Evolutionary conservation across 345 rosid species (phyloP).

Genomic region (Syzygium grande): DNA sequence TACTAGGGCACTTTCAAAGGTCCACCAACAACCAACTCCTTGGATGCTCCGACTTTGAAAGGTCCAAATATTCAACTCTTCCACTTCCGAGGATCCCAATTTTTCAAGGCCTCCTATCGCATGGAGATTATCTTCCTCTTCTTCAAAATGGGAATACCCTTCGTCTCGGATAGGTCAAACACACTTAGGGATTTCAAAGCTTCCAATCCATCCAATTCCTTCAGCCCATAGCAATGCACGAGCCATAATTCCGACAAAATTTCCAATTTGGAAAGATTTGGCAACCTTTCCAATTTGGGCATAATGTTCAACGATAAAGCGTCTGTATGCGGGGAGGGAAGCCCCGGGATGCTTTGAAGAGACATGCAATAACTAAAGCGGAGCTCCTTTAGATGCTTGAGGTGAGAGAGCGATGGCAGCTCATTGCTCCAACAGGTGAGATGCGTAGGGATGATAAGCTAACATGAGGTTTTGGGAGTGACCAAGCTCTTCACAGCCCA

Average conservation of each 20-base stretch:
- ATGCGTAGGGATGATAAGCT: rapidly evolving
- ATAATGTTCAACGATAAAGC: rapidly evolving
- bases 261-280: too few relatives aligned
- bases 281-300: not conserved
- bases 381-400: rapidly evolving
- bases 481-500: rapidly evolving
- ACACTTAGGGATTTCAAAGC: too few relatives aligned
- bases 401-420: not conserved
- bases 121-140: too few relatives aligned
- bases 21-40: rapidly evolving
- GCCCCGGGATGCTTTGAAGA: not conserved
- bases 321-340: rapidly evolving
- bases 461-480: not conserved
- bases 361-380: rapidly evolving
- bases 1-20: too few relatives aligned
- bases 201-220: too few relatives aligned
- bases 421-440: not conserved
- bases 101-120: too few relatives aligned
- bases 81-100: too few relatives aligned
- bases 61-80: too few relatives aligned
- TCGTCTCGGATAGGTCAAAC: too few relatives aligned
- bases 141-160: too few relatives aligned
- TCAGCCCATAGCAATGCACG: too few relatives aligned
- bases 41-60: not conserved
- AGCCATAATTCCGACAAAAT: too few relatives aligned